Evolutionary conservation across 805 yeast genomes (phyloP), one percentile per base, ranked within the genome.

Genomic region (Pichia cephalocereana): DNA sequence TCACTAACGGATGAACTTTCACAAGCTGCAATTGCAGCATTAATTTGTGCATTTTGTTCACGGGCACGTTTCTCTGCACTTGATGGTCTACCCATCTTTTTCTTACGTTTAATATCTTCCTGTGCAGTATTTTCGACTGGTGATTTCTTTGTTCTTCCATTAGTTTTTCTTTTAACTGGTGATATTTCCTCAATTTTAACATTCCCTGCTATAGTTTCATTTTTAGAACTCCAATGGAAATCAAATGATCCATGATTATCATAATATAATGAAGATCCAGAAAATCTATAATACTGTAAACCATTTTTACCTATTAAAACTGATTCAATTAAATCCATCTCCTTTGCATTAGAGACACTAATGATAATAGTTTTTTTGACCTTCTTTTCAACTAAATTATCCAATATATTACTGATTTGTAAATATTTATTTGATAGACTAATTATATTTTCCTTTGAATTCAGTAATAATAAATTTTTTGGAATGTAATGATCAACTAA

Each of bases 401-500:
- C 74, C 19, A 78, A 56, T 4, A 83, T 54, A 37, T 70, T 64
- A 55, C 82, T 80, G 52, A 83, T 70, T 42, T 74, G 66, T 50
- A 66, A 67, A 49, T 82, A 78, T 56, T 84, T 84, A 30, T 82
- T 85, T 19, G 86, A 77, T 10, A 80, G 69, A 40, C 64, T 63
- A 40, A 71, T 65, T 44, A 83, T 64, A 43, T 75, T 62, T 46
- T 76, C 80, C 50, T 77, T 82, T 1, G 84, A 70, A 53, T 82
- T 86, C 80, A 80, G 76, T 38, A 83, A 65, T 15, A 86, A 60
- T 52, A 84, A 65, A 48, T 81, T 82, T 54, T 79, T 79, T 8
- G 93, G 89, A 61, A 84, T 80, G 56, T 79, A 86, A 62, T 86
- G 93, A 54, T 83, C 86, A 31, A 85, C 90, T 40, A 86, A 61